Evolutionary conservation across 805 yeast species (phyloP).

Genomic region (Cephaloascus fragrans): DNA sequence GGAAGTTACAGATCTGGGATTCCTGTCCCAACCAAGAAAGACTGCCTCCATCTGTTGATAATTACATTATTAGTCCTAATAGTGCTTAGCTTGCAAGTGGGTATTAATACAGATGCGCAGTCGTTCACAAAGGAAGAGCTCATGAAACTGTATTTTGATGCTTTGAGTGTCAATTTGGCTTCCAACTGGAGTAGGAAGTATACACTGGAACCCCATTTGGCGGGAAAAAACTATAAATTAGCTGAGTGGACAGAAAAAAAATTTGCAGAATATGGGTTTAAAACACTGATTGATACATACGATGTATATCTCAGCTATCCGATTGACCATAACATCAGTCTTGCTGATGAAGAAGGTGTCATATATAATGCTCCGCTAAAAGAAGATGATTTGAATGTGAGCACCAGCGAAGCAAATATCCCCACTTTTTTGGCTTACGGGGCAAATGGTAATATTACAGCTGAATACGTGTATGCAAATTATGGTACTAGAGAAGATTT

Average conservation of each 20-base stretch:
- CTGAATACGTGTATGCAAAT: conserved; percentile 28
- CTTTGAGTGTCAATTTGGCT: conserved; percentile 26
- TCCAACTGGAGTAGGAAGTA: conserved; percentile 30
- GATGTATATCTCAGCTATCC: conserved; percentile 30
- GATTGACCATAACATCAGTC: conserved; percentile 24
- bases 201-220: conserved; percentile 29
- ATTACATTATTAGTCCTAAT: no score
- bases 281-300: conserved; percentile 23
- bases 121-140: no score
- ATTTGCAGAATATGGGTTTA: conserved; percentile 30
- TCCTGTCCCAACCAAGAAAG: no score
- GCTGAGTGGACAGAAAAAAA: conserved; percentile 31
- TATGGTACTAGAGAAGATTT: conserved; percentile 29
- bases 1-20: no score
- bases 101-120: no score
- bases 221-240: conserved; percentile 26
- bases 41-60: no score
- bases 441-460: conserved; percentile 36
- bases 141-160: no score
- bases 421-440: conserved; percentile 34
- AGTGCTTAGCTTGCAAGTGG: no score
- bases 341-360: conserved; percentile 13
- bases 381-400: conserved; percentile 25
- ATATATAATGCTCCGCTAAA: conserved; percentile 27
- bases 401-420: conserved; percentile 24